Base-by-base conservation (phyloP, 306 rosid species). In the Myrica gale region DNA sequence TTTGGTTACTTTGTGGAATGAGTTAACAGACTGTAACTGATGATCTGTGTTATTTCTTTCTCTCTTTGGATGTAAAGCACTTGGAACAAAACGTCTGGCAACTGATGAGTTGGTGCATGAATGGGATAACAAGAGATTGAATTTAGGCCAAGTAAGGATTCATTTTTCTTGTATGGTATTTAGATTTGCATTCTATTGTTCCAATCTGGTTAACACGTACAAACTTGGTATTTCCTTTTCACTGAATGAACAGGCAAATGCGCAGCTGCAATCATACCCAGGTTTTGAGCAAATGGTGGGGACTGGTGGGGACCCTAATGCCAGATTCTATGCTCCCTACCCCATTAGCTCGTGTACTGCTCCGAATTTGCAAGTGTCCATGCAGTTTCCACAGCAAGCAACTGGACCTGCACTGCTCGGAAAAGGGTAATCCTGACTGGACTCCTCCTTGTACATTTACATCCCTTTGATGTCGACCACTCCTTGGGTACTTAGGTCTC, bases 121-220 rank as follows among this genome's bases (percentile, higher is more conserved):
- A 54, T 89, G 88, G 96, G 99, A 95, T 83, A 90, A 82, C 87
- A 95, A 95, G 86, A 83, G 97, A 85, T 73, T 92, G 88, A 92
- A 95, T 74, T 69, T 88, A 44, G 99, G 99, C 82, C 89, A 76
- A 87, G 97, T 90, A 83, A 90, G 95, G 71, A 82, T 60, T 74
- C 73, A 20, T n/a, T 39, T 45, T 75, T 15, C 12, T 69, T 62
- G 44, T 15, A 46, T n/a, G 41, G 44, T 56, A 67, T 74, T 50
- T 62, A 50, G 76, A 56, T 55, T 71, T 16, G 23, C 79, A 37
- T 74, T 39, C 47, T 80, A 61, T 20, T 71, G 68, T 23, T 26
- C 55, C 71, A 41, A 41, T 57, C 61, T 37, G 13, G 23, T 23
- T 79, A 65, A 52, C 16, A 53, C 46, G 15, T 21, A 56, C 23